Evolutionary conservation across 106 monocot species (phyloP).

Genomic region (Apostasia shenzhenica): DNA sequence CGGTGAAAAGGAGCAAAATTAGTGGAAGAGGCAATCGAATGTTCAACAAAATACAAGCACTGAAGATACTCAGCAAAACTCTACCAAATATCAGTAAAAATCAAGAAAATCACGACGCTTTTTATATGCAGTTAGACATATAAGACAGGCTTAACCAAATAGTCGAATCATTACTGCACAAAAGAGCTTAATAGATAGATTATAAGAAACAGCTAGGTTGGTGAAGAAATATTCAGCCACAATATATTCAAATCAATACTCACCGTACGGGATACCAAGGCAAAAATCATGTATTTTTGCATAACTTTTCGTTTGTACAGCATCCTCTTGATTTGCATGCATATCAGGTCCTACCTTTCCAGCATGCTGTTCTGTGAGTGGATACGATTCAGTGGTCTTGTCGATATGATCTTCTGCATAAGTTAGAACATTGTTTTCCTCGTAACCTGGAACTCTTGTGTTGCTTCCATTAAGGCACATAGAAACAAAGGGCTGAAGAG

Average conservation of each 20-base stretch:
- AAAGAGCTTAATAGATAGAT: no score
- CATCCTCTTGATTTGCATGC: conserved; percentile 4
- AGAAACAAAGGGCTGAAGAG: conserved; percentile 17
- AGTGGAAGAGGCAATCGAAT: neutral
- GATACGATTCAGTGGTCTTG: conserved; percentile 9
- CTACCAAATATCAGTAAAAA: no score
- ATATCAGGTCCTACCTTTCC: neutral
- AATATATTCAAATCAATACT: conserved; percentile 3
- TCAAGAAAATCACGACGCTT: no score
- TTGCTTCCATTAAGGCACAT: conserved; percentile 17
- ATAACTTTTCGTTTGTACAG: conserved; percentile 14
- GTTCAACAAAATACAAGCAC: neutral
- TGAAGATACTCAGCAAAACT: no score
- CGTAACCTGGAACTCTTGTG: conserved; percentile 17
- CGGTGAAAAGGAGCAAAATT: neutral
- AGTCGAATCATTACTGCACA: no score
- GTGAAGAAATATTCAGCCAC: neutral
- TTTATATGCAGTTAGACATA: no score
- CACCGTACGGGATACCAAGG: conserved; percentile 37
- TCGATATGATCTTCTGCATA: conserved; percentile 9
- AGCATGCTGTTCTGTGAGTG: neutral
- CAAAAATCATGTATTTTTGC: conserved; percentile 42
- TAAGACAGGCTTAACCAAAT: no score
- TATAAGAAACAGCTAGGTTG: no score
- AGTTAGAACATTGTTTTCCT: conserved; percentile 14